Conservation (phyloP, 306 rosid genomes). For the Oemleria cerasiformis region DNA sequence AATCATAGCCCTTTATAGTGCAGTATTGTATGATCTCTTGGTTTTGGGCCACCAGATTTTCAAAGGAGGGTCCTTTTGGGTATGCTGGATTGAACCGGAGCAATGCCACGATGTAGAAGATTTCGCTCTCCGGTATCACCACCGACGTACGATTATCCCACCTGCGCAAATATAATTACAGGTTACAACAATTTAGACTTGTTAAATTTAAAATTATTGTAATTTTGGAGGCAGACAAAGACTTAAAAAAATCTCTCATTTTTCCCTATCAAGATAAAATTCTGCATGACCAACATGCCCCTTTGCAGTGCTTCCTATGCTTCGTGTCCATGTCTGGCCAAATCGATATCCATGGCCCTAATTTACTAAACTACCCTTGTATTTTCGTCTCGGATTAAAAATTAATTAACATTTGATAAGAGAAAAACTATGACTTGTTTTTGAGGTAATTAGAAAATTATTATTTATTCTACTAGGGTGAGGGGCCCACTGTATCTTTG, state of each 20-base stretch:
- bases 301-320: neutral
- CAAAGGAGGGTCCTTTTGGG: conserved; percentile 47
- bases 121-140: conserved; percentile 69
- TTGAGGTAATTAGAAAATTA: neutral
- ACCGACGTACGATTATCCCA: conserved; percentile 87
- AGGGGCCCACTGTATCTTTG: conserved; percentile 35
- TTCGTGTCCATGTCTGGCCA: neutral
- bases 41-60: conserved; percentile 60
- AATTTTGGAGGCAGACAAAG: conserved; percentile 28
- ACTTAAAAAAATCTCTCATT: conserved; percentile 24
- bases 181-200: neutral
- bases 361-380: conserved; percentile 12
- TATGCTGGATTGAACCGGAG: conserved; percentile 63
- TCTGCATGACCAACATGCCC: conserved; percentile 18
- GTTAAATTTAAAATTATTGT: too few species aligned
- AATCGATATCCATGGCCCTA: neutral
- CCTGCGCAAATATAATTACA: conserved; percentile 31
- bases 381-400: neutral
- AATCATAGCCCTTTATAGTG: conserved; percentile 46
- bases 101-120: conserved; percentile 82
- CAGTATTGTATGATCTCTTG: conserved; percentile 56
- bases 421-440: neutral
- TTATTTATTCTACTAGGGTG: neutral
- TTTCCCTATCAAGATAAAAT: conserved; percentile 14
- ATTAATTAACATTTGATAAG: neutral